These are phyloP conservation scores for Gnomoniopsis smithogilvyi DNA, from an alignment of 2,329 filamentous ascomycete genomes.

Conservation along the genomic window DNA sequence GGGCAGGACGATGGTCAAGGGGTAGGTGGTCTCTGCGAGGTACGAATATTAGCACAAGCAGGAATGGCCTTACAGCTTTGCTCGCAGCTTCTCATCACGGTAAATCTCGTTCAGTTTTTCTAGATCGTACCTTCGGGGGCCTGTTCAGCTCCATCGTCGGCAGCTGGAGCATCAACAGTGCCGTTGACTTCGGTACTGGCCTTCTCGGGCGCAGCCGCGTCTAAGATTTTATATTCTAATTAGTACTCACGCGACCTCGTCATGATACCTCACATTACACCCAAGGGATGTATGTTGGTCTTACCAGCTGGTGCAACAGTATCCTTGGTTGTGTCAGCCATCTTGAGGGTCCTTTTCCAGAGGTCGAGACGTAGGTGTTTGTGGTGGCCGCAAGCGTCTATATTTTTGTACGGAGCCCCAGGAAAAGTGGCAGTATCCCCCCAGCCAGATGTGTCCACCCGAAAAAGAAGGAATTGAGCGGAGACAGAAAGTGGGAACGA, in stretches of 20 bases:
- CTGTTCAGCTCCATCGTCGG: constrained; percentile 28
- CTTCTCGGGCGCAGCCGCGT: constrained; percentile 11
- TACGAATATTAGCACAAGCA: constrained; percentile 19
- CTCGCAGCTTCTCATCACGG: background rate
- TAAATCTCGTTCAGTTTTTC: constrained; percentile 20
- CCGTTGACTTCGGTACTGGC: constrained; percentile 2
- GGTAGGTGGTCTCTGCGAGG: constrained; percentile 46
- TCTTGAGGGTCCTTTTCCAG: constrained; percentile 4
- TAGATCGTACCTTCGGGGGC: constrained; percentile 28
- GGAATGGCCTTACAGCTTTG: background rate
- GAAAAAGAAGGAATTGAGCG: constrained; percentile 6
- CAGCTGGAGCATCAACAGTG: constrained; percentile 18
- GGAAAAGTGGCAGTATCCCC: background rate
- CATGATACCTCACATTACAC: background rate
- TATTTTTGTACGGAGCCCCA: background rate
- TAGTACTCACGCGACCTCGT: constrained; percentile 7
- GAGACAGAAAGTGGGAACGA: background rate
- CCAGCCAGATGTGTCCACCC: constrained; percentile 9
- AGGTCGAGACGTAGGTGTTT: background rate
- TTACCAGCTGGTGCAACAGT: constrained; percentile 12
- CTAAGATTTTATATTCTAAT: constrained; percentile 2
- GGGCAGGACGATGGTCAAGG: constrained; percentile 75
- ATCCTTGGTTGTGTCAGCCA: constrained; percentile 17
- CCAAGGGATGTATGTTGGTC: background rate
- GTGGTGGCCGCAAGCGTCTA: background rate